These are phyloP conservation scores for Pluteus cervinus DNA, from an alignment of 768 basidiomycete species.

Conservation along the genomic window DNA sequence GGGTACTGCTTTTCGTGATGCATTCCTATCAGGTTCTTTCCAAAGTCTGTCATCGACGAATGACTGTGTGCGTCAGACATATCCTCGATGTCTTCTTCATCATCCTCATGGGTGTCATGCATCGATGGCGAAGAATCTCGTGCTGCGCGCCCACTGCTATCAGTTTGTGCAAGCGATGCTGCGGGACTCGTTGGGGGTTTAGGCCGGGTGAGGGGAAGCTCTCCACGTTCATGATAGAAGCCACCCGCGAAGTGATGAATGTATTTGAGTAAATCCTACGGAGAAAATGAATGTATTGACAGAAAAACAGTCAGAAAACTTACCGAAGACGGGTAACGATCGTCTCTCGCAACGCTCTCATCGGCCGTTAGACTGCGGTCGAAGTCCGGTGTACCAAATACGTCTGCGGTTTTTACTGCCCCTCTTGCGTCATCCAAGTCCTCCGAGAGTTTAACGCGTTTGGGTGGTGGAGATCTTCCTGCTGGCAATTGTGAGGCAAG, in stretches of 20 bases:
- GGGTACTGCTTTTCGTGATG: constrained; percentile 16
- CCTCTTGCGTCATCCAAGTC: not conserved
- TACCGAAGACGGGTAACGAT: constrained; percentile 58
- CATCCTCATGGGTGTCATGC: not conserved
- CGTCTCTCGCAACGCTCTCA: no score
- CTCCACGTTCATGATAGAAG: constrained; percentile 58
- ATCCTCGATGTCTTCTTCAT: not conserved
- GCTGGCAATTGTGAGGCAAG: not conserved
- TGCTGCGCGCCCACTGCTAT: no score
- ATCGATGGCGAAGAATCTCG: no score
- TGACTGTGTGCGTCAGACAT: not conserved
- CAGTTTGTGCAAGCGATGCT: not conserved
- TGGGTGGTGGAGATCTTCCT: not conserved
- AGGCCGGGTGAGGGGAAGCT: constrained; percentile 44
- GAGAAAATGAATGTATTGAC: constrained; percentile 7
- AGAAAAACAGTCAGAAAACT: constrained; percentile 12
- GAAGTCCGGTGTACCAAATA: constrained; percentile 7
- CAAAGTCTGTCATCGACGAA: not conserved
- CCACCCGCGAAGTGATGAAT: constrained; percentile 40
- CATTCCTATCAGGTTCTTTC: constrained; percentile 3
- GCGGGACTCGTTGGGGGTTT: constrained; percentile 11
- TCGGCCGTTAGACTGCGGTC: not conserved
- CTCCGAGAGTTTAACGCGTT: not conserved
- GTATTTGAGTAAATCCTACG: constrained; percentile 43
- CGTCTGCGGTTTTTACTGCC: not conserved